phyloP scores from a whole-genome alignment of 805 yeast genomes.

The Yarrowia alimentaria region DNA sequence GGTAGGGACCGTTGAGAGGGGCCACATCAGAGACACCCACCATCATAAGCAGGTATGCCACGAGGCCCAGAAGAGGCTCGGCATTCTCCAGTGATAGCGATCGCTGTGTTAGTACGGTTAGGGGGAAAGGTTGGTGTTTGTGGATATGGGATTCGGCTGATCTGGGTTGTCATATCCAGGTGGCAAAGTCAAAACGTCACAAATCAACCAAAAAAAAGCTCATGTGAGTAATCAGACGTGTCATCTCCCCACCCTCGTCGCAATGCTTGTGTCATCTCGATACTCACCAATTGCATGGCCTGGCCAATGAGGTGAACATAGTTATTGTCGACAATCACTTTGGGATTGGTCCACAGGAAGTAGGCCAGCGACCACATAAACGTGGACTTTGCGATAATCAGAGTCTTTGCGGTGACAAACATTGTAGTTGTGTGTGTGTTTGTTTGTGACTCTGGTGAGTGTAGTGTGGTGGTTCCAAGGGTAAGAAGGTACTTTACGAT shows the following conservation, averaged over 20 bases:
- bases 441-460: too few species aligned
- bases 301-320: conserved; percentile 34
- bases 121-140: too few species aligned
- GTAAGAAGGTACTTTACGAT: too few species aligned
- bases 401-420: conserved; percentile 31
- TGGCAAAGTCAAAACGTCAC: too few species aligned
- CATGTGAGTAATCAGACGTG: too few species aligned
- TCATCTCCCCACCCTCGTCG: too few species aligned
- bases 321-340: conserved; percentile 32
- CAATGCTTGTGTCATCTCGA: conserved; percentile 29
- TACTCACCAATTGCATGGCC: conserved; percentile 34
- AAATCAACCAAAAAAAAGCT: too few species aligned
- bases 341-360: conserved; percentile 37
- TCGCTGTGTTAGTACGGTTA: conserved; percentile 27
- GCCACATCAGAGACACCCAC: conserved; percentile 37
- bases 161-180: too few species aligned
- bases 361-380: conserved; percentile 36
- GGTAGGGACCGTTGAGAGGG: conserved; percentile 33
- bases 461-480: not conserved
- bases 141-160: not conserved
- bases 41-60: conserved; percentile 34
- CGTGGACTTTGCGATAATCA: conserved; percentile 34
- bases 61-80: conserved; percentile 35
- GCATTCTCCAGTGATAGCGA: conserved; percentile 33
- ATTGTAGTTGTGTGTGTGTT: conserved; percentile 30